Conservation (phyloP, 768 basidiomycete species). For the Hericium rajendrae region DNA sequence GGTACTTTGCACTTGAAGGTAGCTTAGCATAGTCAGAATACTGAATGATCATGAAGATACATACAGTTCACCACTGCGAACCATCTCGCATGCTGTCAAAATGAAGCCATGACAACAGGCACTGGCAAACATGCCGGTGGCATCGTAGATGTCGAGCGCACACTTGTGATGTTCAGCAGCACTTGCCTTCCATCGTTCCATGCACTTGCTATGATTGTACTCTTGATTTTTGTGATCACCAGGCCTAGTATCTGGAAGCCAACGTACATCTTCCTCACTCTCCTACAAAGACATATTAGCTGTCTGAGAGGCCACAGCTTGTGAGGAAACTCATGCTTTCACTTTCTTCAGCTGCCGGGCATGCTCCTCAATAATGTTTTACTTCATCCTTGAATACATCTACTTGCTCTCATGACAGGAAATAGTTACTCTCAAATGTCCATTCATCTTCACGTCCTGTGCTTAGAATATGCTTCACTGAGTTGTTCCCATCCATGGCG, state of each 20-base stretch:
- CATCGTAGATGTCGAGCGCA: neutral
- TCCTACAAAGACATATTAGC: neutral
- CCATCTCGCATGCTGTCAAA: neutral
- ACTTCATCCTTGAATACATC: neutral
- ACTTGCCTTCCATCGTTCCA: neutral
- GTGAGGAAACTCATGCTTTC: no score
- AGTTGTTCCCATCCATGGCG: conserved; percentile 1
- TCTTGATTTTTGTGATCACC: neutral
- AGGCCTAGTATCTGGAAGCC: neutral
- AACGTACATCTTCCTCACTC: neutral
- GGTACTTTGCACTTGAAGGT: neutral
- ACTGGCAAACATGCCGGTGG: neutral
- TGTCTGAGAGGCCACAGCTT: no score
- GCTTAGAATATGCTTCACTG: neutral
- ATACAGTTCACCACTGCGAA: neutral
- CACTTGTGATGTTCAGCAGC: neutral
- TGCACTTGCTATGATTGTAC: neutral
- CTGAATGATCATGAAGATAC: neutral
- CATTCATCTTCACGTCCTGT: neutral
- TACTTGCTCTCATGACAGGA: neutral
- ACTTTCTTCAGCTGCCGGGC: no score
- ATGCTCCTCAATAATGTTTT: no score
- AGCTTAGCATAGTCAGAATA: no score
- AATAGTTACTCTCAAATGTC: neutral
- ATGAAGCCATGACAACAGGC: neutral